Evolutionary conservation across 2,329 filamentous ascomycete genomes (phyloP).

Genomic region (Colletotrichum viniferum): DNA sequence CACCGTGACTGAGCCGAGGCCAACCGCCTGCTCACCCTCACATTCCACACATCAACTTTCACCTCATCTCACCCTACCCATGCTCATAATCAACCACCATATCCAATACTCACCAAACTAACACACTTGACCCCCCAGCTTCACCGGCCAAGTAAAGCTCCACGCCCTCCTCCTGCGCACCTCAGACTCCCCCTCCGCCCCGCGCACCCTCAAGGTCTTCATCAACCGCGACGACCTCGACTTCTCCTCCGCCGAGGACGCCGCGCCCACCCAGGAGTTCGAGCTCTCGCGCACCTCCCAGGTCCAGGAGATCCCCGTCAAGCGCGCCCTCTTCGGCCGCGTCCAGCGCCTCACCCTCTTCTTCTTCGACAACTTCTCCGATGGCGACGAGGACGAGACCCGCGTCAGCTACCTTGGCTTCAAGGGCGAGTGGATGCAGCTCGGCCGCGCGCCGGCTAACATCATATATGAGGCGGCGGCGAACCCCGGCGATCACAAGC

Average conservation of each 20-base stretch:
- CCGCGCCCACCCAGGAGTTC: conserved; percentile 74
- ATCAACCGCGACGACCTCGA: conserved; percentile 88
- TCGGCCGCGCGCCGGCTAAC: conserved; percentile 80
- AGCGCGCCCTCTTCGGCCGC: conserved; percentile 85
- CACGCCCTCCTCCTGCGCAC: conserved; percentile 88
- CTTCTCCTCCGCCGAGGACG: conserved; percentile 76
- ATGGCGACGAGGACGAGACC: conserved; percentile 80
- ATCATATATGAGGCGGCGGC: conserved; percentile 94
- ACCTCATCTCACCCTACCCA: not conserved
- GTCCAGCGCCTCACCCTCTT: conserved; percentile 86
- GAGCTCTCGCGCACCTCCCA: conserved; percentile 79
- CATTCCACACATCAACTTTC: not conserved
- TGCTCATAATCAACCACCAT: not conserved
- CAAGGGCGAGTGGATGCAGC: conserved; percentile 82
- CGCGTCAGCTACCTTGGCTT: conserved; percentile 71
- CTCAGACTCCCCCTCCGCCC: conserved; percentile 71
- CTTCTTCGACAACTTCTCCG: conserved; percentile 88
- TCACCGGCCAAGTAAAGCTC: conserved; percentile 91
- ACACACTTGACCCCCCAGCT: conserved; percentile 55
- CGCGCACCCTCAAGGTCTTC: conserved; percentile 84
- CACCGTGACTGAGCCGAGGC: fast-evolving
- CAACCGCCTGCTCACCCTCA: not conserved
- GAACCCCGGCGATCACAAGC: conserved; percentile 84
- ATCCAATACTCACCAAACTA: not conserved
- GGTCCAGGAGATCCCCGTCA: conserved; percentile 86